phyloP scores from a whole-genome alignment of 495 filamentous ascomycete species.

The Pseudoneurospora amorphoporcata region DNA sequence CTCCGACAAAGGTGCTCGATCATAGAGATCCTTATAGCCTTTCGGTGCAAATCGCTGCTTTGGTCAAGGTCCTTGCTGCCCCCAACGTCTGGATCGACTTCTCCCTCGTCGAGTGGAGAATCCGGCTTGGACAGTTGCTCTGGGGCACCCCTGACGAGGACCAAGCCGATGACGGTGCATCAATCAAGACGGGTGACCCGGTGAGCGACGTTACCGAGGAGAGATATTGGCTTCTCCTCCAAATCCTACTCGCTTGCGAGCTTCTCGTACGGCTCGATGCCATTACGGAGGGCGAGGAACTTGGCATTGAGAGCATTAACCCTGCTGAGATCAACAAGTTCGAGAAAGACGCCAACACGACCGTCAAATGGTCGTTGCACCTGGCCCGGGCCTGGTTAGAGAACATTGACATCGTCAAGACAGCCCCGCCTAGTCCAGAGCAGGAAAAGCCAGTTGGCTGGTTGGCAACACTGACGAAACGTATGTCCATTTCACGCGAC shows the following conservation, averaged over 20 bases:
- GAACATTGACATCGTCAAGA: slow-evolving; percentile 48
- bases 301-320: slow-evolving; percentile 37
- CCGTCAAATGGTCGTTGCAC: slow-evolving; percentile 72
- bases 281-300: slow-evolving; percentile 50
- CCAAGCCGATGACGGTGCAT: slow-evolving; percentile 37
- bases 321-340: slow-evolving; percentile 52
- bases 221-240: slow-evolving; percentile 70
- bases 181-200: slow-evolving; percentile 27
- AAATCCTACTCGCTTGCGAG: slow-evolving; percentile 69
- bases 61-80: slow-evolving; percentile 45
- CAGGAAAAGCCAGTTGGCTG: slow-evolving; percentile 32
- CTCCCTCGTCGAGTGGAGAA: slow-evolving; percentile 67
- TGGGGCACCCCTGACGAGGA: slow-evolving; percentile 55
- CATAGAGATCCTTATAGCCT: slow-evolving; percentile 48
- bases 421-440: slow-evolving; percentile 23
- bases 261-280: slow-evolving; percentile 66
- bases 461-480: slow-evolving; percentile 43
- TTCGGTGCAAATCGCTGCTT: slow-evolving; percentile 45
- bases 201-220: slow-evolving; percentile 37
- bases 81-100: slow-evolving; percentile 68
- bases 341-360: slow-evolving; percentile 51
- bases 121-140: slow-evolving; percentile 68
- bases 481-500: slow-evolving; percentile 34
- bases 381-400: slow-evolving; percentile 68
- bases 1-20: slow-evolving; percentile 46